Conservation (phyloP, 495 filamentous ascomycete species). For the Aspergillus indologenus region DNA sequence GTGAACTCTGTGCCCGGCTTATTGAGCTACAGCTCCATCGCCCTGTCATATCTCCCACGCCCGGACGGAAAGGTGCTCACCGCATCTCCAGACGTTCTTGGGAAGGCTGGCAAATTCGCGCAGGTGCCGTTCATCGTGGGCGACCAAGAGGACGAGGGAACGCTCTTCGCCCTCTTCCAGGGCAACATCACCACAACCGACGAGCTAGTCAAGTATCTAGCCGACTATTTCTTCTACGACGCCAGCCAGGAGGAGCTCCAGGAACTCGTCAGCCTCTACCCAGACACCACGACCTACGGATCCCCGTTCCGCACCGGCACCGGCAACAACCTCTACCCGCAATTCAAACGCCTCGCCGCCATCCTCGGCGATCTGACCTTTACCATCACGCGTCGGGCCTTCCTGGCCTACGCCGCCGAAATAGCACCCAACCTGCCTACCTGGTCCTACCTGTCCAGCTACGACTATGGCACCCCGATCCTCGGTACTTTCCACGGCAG, state of each 20-base stretch:
- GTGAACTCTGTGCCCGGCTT: constrained; percentile 65
- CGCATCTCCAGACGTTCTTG: constrained; percentile 53
- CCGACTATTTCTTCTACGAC: constrained; percentile 52
- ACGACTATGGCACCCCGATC: constrained; percentile 64
- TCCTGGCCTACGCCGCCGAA: constrained; percentile 42
- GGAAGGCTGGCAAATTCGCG: constrained; percentile 51
- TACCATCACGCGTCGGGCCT: constrained; percentile 58
- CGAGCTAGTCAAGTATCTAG: constrained; percentile 58
- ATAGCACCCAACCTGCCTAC: constrained; percentile 53
- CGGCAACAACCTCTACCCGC: constrained; percentile 64
- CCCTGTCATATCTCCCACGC: constrained; percentile 62
- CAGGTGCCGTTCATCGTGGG: constrained; percentile 57
- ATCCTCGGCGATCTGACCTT: constrained; percentile 69
- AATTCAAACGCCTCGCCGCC: constrained; percentile 75
- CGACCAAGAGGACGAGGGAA: constrained; percentile 61
- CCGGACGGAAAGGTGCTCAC: constrained; percentile 59
- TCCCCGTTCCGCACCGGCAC: constrained; percentile 64
- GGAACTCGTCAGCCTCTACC: constrained; percentile 56
- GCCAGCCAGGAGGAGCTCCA: constrained; percentile 43
- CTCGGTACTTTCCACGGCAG: constrained; percentile 70
- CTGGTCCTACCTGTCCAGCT: constrained; percentile 72
- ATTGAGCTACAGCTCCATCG: constrained; percentile 59
- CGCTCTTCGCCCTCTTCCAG: constrained; percentile 61
- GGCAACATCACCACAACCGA: constrained; percentile 57
- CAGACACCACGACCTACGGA: constrained; percentile 46